Base-by-base conservation (phyloP, 805 yeast genomes). In the Metschnikowia drakensbergensis region DNA sequence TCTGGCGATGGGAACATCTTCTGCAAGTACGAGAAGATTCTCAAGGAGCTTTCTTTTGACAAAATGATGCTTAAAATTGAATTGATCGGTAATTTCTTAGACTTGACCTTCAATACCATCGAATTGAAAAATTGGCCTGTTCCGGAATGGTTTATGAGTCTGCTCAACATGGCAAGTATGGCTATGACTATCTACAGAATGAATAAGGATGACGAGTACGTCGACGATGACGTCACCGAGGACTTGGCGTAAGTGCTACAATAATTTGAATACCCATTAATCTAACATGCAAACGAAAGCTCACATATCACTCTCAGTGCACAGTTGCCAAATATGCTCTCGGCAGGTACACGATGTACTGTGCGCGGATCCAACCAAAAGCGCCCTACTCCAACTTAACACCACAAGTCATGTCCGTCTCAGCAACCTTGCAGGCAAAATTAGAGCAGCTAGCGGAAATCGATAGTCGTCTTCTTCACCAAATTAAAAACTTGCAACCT, bases 141-240 rank as follows among this genome's bases (percentile, higher is more conserved):
- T 6, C 76, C 76, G 3, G 68, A 65, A 34, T 71, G 76, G 75
- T 58, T 71, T 42, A 70, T 72, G 76, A 65, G 62, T 49, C 49
- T 58, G 7, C 64, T 72, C 59, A 72, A 71, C 51, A 58, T 67
- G 45, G 66, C 74, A 17, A 69, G 75, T 52, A 72, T 72, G 76
- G 63, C 60, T 46, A 72, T 72, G 77, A 69, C 76, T n/a, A 58
- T 72, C 40, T 72, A 72, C 65, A 69, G 77, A 62, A 72, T 72
- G 77, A 72, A 72, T 59, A 72, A 72, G 58, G 76, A 72, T 51
- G 76, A 72, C 50, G 77, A 72, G 60, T 72, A 72, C 47, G 53
- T 62, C 23, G 76, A 72, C 54, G 77, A 71, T 52, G 75, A 71
- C 47, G 66, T 72, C 9, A 61, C 69, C 22, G 74, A 72, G 47